Percentiles rank a stretch among this genome's conserved stretches.
These are phyloP conservation scores for Panaeolus papilionaceus DNA, from an alignment of 768 basidiomycete species.

Conservation along the genomic window DNA sequence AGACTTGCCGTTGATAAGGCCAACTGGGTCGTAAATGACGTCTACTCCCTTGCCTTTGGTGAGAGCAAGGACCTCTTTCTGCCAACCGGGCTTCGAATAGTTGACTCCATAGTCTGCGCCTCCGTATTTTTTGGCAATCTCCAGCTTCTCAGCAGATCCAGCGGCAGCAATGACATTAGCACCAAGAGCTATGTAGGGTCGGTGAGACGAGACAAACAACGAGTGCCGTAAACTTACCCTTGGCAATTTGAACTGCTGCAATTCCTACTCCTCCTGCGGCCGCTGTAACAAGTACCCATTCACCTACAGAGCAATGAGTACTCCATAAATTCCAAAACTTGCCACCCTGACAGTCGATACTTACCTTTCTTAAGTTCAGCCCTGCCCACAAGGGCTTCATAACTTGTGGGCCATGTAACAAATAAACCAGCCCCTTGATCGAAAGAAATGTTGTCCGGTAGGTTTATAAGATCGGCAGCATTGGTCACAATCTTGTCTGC, in stretches of 20 bases:
- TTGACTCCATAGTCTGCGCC: slow-evolving; percentile 86
- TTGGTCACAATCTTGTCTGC: slow-evolving; percentile 75
- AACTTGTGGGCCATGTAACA: slow-evolving; percentile 94
- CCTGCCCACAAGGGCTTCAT: slow-evolving; percentile 88
- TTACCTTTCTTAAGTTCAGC: slow-evolving; percentile 79
- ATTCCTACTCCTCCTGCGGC: slow-evolving; percentile 97
- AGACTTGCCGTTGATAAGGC: slow-evolving; percentile 66
- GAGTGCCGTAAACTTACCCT: slow-evolving; percentile 54
- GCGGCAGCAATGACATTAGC: slow-evolving; percentile 96
- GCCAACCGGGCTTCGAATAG: slow-evolving; percentile 84
- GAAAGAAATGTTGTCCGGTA: slow-evolving; percentile 79
- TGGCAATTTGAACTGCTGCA: slow-evolving; percentile 91
- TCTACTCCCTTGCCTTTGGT: slow-evolving; percentile 88
- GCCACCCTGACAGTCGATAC: slow-evolving; percentile 20
- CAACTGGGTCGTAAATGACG: slow-evolving; percentile 88
- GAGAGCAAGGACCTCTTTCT: slow-evolving; percentile 85
- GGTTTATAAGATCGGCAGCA: slow-evolving; percentile 56
- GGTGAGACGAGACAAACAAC: slow-evolving; percentile 7
- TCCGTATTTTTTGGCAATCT: slow-evolving; percentile 75
- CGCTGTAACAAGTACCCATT: slow-evolving; percentile 93
- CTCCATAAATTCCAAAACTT: not conserved
- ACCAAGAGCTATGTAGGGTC: slow-evolving; percentile 65
- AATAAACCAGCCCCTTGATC: slow-evolving; percentile 87
- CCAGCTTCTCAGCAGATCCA: slow-evolving; percentile 78
- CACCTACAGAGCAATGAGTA: slow-evolving; percentile 52